Base-by-base conservation (phyloP, 805 yeast genomes). In the Sugiyamaella marilandica region DNA sequence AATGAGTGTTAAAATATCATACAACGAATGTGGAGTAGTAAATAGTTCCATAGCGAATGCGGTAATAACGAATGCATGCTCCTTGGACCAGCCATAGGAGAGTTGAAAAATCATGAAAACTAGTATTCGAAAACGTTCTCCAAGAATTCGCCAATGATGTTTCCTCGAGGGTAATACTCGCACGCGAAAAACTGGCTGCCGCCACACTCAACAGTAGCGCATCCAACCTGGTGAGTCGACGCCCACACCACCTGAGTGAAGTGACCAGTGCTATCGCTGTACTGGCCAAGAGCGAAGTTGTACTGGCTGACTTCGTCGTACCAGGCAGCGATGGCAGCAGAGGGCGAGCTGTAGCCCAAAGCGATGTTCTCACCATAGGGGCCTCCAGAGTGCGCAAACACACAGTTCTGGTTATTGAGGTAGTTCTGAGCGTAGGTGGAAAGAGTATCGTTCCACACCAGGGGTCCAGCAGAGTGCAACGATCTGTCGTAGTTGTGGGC, bases 171-270 rank as follows among this genome's bases (percentile, higher is more conserved):
- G 62, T 75, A 71, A 68, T 90, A 89, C 49, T 84, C 81, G 69
- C 96, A 89, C 56, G 86, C 79, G 52, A 85, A 74, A 70, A 87
- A 87, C 50, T 82, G 81, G 63, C 73, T 71, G 55, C 69, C 70
- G 47, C 68, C 61, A 71, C 96, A 86, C 58, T 75, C 66, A 64
- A 80, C 82, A 67, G 74, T 71, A 50, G 85, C 94, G 72, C 96
- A 87, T 16, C 95, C 96, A 13, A 87, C 52, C 57, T 74, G 66
- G 9, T 81, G 74, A 31, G 87, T 72, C 26, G 71, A 66, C 58
- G 74, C 77, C 96, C 96, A 87, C 32, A 87, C 80, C 45, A 87
- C 72, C 67, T 86, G 94, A 18, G 95, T 85, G 70, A 86, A 88
- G 69, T 88, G 96, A 46, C 92, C 92, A 43, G 90, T 81, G 10